These are phyloP conservation scores for Lumnitzera racemosa DNA, from an alignment of 345 rosid species.

Conservation along the genomic window DNA sequence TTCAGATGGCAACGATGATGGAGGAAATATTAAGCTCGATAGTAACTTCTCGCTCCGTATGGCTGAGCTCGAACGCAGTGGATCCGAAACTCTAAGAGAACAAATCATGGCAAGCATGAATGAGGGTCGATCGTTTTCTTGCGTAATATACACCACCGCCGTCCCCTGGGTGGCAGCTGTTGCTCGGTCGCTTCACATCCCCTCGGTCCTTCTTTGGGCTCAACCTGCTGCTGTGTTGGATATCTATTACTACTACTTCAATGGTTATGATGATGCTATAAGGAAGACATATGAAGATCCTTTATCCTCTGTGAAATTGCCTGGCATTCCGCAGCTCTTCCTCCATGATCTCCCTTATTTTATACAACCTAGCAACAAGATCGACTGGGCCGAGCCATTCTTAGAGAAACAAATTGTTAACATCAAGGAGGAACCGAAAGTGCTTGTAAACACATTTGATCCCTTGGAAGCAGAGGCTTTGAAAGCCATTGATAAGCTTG, in stretches of 20 bases:
- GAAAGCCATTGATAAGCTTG: constrained; percentile 11
- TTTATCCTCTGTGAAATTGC: constrained; percentile 20
- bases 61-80: constrained; percentile 31
- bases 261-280: constrained; percentile 20
- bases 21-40: constrained; percentile 19
- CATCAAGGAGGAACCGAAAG: constrained; percentile 27
- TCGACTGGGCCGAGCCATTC: neutral
- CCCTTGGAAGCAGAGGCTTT: constrained; percentile 44
- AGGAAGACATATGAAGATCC: constrained; percentile 7
- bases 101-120: constrained; percentile 12
- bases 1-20: constrained; percentile 46
- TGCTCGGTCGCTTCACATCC: constrained; percentile 37
- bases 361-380: constrained; percentile 16
- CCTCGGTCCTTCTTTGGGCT: constrained; percentile 35
- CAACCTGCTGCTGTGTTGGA: constrained; percentile 51
- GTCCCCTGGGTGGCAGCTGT: constrained; percentile 39
- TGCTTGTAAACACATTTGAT: constrained; percentile 46
- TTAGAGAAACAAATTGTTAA: constrained; percentile 25
- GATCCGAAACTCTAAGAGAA: constrained; percentile 24
- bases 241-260: constrained; percentile 42
- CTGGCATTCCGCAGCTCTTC: constrained; percentile 30
- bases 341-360: constrained; percentile 44
- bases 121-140: constrained; percentile 18
- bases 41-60: constrained; percentile 12
- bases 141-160: constrained; percentile 32